Conservation (phyloP, 2,329 filamentous ascomycete species). For the Fusarium nelsonii region DNA sequence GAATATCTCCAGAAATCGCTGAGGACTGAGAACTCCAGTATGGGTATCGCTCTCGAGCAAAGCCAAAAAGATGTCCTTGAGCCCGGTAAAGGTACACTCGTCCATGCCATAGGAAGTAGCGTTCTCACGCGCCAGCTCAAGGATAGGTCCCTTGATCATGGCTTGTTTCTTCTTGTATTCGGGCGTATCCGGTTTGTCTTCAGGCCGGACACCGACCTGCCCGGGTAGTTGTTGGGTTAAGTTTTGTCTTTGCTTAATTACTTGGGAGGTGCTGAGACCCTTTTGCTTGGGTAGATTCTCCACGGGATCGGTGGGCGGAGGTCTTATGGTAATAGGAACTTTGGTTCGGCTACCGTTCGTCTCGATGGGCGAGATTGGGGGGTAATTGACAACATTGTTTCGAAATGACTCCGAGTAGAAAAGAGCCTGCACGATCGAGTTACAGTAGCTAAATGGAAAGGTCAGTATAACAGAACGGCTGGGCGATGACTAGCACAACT, state of each 20-base stretch:
- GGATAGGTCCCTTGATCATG: conserved; percentile 85
- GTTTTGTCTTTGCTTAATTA: conserved; percentile 67
- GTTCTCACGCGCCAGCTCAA: conserved; percentile 87
- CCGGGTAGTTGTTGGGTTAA: conserved; percentile 67
- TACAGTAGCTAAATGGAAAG: conserved; percentile 80
- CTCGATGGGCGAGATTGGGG: conserved; percentile 76
- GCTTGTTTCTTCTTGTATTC: conserved; percentile 99
- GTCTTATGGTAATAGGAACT: conserved; percentile 72
- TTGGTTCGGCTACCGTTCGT: conserved; percentile 70
- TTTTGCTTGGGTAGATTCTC: conserved; percentile 60
- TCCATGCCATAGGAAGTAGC: conserved; percentile 87
- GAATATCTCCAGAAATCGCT: conserved; percentile 93
- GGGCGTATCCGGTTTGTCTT: conserved; percentile 93
- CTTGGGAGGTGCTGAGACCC: conserved; percentile 66
- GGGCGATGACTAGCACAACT: conserved; percentile 20
- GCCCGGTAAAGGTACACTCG: conserved; percentile 91
- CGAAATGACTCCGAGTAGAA: conserved; percentile 96
- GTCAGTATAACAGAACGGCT: conserved; percentile 37
- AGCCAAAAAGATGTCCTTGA: conserved; percentile 96
- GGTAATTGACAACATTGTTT: conserved; percentile 93
- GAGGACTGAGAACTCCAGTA: conserved; percentile 90
- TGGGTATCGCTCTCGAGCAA: conserved; percentile 84
- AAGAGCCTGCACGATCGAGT: conserved; percentile 96
- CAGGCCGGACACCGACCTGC: conserved; percentile 73
- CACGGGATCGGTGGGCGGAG: conserved; percentile 62